Conservation (phyloP, 139 green algal species). For the Nannochloris sp. region DNA sequence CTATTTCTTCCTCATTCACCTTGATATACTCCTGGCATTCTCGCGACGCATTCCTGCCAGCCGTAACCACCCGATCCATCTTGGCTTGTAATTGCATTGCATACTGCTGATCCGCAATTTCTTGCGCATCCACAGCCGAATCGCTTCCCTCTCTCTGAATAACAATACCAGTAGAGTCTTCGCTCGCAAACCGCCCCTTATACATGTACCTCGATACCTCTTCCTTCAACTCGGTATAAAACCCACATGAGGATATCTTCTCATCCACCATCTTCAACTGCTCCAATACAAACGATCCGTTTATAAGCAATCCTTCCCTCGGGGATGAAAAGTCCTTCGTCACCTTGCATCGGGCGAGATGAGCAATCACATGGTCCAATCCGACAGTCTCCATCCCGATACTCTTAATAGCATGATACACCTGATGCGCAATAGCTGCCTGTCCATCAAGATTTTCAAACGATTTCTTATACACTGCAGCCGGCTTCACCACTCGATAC, state of each 20-base stretch:
- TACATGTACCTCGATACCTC: conserved; percentile 4
- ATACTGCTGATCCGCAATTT: conserved; percentile 55
- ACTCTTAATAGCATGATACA: conserved; percentile 22
- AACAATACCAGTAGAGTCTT: background rate
- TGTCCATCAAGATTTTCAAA: conserved; percentile 40
- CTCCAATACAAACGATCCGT: conserved; percentile 57
- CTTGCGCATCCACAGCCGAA: background rate
- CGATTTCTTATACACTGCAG: conserved; percentile 41
- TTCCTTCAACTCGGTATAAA: background rate
- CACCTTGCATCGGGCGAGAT: conserved; percentile 55
- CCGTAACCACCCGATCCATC: conserved; percentile 43
- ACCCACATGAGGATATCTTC: background rate
- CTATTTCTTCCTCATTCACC: conserved; percentile 86
- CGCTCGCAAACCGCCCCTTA: background rate
- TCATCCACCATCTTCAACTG: conserved; percentile 35
- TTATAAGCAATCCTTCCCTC: conserved; percentile 59
- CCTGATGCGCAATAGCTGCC: conserved; percentile 31
- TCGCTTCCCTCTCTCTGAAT: background rate
- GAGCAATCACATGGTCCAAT: conserved; percentile 57
- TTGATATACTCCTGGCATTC: conserved; percentile 59
- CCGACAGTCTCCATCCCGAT: conserved; percentile 31
- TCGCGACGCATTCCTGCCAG: background rate
- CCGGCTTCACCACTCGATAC: conserved; percentile 9
- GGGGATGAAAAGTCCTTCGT: conserved; percentile 41
- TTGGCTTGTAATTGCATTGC: conserved; percentile 70